A percentile compares a stretch with the other conserved stretches of the same genome.
These are phyloP conservation scores for Penicillium psychrofluorescens DNA, from an alignment of 495 filamentous ascomycete genomes.

Conservation along the genomic window DNA sequence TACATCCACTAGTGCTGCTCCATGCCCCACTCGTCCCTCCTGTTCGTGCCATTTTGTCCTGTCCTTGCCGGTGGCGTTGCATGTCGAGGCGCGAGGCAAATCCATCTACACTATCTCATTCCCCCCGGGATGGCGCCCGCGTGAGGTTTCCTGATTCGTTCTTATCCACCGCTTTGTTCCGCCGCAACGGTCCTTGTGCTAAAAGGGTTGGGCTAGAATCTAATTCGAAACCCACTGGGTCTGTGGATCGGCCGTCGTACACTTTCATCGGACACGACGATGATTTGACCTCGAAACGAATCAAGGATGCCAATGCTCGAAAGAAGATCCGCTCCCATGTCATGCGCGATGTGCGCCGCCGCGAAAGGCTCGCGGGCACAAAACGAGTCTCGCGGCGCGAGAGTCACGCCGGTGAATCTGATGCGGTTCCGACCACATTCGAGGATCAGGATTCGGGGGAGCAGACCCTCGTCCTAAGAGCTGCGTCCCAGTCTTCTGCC, in stretches of 20 bases:
- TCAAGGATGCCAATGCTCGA: conserved; percentile 30
- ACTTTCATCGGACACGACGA: conserved; percentile 34
- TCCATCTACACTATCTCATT: too few species aligned
- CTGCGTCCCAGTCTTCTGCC: conserved; percentile 8
- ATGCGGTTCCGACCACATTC: too few species aligned
- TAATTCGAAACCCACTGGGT: conserved; percentile 5
- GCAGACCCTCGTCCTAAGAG: conserved; percentile 10
- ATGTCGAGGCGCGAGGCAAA: too few species aligned
- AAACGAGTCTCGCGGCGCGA: conserved; percentile 26
- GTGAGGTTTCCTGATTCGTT: background rate
- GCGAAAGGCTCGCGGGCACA: conserved; percentile 26
- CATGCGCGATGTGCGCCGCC: conserved; percentile 33
- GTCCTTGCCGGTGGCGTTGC: background rate
- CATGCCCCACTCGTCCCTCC: background rate
- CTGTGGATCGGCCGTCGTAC: conserved; percentile 23
- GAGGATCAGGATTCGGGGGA: conserved; percentile 2
- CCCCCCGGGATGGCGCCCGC: too few species aligned
- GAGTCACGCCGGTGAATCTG: conserved; percentile 1
- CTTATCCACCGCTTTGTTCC: background rate
- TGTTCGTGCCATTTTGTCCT: background rate
- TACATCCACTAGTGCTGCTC: background rate
- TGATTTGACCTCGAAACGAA: conserved; percentile 29
- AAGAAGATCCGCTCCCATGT: conserved; percentile 33
- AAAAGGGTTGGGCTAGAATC: conserved; percentile 8
- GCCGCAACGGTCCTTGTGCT: conserved; percentile 1